Base-by-base conservation (phyloP, 257 asterid genomes). In the Apocynum venetum region DNA sequence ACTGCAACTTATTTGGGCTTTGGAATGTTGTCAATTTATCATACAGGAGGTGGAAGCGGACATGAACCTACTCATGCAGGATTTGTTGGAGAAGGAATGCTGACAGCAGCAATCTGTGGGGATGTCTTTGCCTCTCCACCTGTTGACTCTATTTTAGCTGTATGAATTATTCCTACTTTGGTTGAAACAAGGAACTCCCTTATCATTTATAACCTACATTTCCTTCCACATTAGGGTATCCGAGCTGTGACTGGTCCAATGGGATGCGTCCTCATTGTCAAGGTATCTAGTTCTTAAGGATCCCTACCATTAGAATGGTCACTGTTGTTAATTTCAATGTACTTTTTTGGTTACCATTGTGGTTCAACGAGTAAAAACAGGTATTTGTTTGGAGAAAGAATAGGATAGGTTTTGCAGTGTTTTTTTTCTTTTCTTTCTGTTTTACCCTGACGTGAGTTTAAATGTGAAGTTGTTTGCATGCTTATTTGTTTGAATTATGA, bases 51-150 rank as follows among this genome's bases (percentile, higher is more conserved):
- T 78, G 99, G 99, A 83, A 95, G 98, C 84, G 99, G 99, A 73
- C 99, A 95, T 35, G 99, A 95, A 88, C 99, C 99, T 77, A 96
- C 97, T 79, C 96, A 93, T 83, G 99, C 97, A 78, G 99, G 99
- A 86, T 95, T 87, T 89, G 98, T 95, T 74, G 99, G 99, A 85
- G 97, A 95, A 85, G 99, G 99, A 78, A 95, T 95, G 99, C 89
- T 95, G 85, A 95, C 99, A 53, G 98, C 99, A 73, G 98, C 99
- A 73, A 87, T 95, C 76, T 95, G 99, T 79, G 99, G 99, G 81
- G 98, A 95, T 84, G 92, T 95, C 84, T 95, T 95, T 85, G 91
- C 99, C 43, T 95, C 98, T 74, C 99, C 99, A 59, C 92, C 94
- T 3, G 96, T 91, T 76, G 96, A 89, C 79, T 85, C 99, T 69